phyloP scores from a whole-genome alignment of 2,329 filamentous ascomycete species.

The Colletotrichum australisinense region DNA sequence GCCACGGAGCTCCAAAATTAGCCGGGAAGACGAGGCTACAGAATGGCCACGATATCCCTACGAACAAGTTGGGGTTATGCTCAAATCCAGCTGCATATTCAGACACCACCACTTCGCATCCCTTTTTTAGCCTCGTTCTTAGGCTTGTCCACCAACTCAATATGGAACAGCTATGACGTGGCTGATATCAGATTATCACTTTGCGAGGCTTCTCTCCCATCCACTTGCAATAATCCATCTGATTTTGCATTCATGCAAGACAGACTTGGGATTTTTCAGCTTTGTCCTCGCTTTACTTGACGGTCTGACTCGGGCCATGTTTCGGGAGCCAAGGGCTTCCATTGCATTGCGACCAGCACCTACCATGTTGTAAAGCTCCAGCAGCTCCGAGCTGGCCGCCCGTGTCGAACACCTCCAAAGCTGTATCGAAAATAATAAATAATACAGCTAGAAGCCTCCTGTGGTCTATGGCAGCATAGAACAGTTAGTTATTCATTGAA shows the following conservation, averaged over 20 bases:
- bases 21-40: constrained; percentile 24
- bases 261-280: constrained; percentile 33
- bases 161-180: constrained; percentile 35
- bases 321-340: constrained; percentile 29
- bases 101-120: constrained; percentile 17
- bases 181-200: constrained; percentile 6
- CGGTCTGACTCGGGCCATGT: constrained; percentile 30
- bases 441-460: constrained; percentile 24
- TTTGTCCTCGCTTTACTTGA: constrained; percentile 33
- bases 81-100: constrained; percentile 23
- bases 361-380: constrained; percentile 36
- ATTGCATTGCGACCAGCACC: constrained; percentile 30
- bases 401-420: constrained; percentile 7
- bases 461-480: constrained; percentile 22
- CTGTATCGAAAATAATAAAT: constrained; percentile 32
- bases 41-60: constrained; percentile 32
- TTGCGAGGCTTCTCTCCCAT: constrained; percentile 20
- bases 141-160: constrained; percentile 23
- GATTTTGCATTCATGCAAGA: constrained; percentile 31
- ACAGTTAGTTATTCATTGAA: constrained; percentile 29
- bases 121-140: constrained; percentile 11
- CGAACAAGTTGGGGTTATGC: constrained; percentile 23
- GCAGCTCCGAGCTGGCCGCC: constrained; percentile 30
- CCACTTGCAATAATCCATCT: constrained; percentile 29
- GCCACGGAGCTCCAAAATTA: neutral